phyloP scores from a whole-genome alignment of 148 eudicot genomes.

The Rhododendron ferrugineum region DNA sequence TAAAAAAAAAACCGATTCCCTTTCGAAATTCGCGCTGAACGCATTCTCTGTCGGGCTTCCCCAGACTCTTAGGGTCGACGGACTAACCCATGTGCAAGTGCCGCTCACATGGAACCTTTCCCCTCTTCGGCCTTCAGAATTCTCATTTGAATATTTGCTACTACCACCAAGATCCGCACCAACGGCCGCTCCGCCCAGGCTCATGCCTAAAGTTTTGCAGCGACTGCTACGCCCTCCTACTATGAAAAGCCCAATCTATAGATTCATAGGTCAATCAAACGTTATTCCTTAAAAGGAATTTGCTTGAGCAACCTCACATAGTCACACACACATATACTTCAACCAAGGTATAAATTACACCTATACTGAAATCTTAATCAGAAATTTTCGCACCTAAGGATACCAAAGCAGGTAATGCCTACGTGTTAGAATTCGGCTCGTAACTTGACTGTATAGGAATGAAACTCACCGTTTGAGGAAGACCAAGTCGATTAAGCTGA shows the following conservation, averaged over 20 bases:
- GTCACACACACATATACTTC: not conserved
- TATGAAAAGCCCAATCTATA: not conserved
- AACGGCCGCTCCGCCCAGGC: constrained; percentile 28
- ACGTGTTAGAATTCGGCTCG: not conserved
- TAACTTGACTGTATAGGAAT: not conserved
- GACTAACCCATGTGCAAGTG: constrained; percentile 40
- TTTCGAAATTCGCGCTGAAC: not conserved
- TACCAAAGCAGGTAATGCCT: not conserved
- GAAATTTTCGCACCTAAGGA: not conserved
- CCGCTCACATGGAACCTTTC: constrained; percentile 45
- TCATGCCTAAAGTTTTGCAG: constrained; percentile 31
- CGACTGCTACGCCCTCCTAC: constrained; percentile 35
- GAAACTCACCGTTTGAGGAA: not conserved
- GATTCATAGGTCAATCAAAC: not conserved
- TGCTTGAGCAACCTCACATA: not conserved
- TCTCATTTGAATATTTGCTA: constrained; percentile 57
- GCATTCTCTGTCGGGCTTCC: constrained; percentile 13
- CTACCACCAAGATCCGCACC: constrained; percentile 35
- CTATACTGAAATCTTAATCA: not conserved
- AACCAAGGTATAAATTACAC: not conserved
- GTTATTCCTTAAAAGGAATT: not conserved
- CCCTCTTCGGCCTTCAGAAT: constrained; percentile 47
- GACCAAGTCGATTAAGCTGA: not conserved
- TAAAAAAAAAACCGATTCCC: not conserved
- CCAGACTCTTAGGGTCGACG: constrained; percentile 27